These are phyloP conservation scores for Xylaria sp. DNA, from an alignment of 2,329 filamentous ascomycete species.

Conservation along the genomic window DNA sequence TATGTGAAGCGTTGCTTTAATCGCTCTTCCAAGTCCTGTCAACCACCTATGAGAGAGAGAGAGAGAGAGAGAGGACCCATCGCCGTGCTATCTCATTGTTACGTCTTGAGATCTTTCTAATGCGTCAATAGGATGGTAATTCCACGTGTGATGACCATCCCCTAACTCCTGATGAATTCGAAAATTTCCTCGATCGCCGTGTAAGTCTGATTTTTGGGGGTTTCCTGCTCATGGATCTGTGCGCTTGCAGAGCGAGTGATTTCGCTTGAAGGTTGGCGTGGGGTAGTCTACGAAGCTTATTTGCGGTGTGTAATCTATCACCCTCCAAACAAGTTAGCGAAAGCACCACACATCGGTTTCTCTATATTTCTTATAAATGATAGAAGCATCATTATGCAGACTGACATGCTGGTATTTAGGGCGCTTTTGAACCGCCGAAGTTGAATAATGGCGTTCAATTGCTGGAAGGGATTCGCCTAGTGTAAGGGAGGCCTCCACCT, in stretches of 20 bases:
- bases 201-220: constrained; percentile 44
- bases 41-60: too few relatives aligned
- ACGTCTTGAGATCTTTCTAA: too few relatives aligned
- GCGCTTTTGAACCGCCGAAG: constrained; percentile 57
- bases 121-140: constrained; percentile 51
- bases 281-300: not conserved
- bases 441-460: constrained; percentile 51
- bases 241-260: not conserved
- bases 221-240: not conserved
- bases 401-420: constrained; percentile 44
- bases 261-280: constrained; percentile 5
- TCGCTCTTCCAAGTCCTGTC: too few relatives aligned
- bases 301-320: not conserved
- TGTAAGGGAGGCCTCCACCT: constrained; percentile 50
- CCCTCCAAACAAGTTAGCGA: not conserved
- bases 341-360: not conserved
- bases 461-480: constrained; percentile 57
- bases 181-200: constrained; percentile 59
- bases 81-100: too few relatives aligned
- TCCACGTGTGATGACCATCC: constrained; percentile 57
- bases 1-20: constrained; percentile 41
- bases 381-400: not conserved
- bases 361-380: not conserved
- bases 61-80: too few relatives aligned
- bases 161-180: constrained; percentile 60